Base-by-base conservation (phyloP, 1,284 basidiomycete genomes). In the Tilletia indica region DNA sequence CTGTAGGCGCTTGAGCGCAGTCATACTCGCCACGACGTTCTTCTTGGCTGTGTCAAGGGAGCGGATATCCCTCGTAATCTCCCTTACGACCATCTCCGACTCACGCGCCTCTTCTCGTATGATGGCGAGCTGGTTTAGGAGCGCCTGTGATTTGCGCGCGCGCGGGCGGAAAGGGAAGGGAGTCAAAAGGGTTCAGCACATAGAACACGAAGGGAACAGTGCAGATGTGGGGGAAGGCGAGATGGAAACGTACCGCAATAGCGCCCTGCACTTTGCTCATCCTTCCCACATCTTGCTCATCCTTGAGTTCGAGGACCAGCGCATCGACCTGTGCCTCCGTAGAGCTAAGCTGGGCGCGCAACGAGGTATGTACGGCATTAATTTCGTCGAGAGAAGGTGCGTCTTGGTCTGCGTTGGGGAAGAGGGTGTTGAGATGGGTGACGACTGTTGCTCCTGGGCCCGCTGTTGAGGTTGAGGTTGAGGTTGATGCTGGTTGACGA, bases 41-140 rank as follows among this genome's bases (percentile, higher is more conserved):
- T 91, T 91, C 88, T 99, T 99, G 42, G 94, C 95, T 45, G 92
- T 87, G 83, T 99, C 97, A 45, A 99, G 88, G 5, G 92, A 90
- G 83, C 97, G 94, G 71, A 99, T 98, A 84, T 99, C 97, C 77
- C 93, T 91, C 4, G 97, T 99, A 78, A 99, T 97, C 74, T 93
- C 90, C 72, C 92, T 89, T 47, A 99, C 97, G 66, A 97, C 93
- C 0, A 93, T 93, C 83, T 99, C 96, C 12, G 93, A 94, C 84
- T 80, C 76, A 11, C 78, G 69, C 11, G 83, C 82, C 85, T 97
- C 96, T 85, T 97, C 94, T 48, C 93, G 89, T 77, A 98, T 97
- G 69, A 91, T 90, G 34, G 92, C 93, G 89, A 97, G 94, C 86
- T 97, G 94, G 39, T 91, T 89, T 71, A 98, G 89, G 11, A 98